Conservation (phyloP, 169 alveolate genomes). For the Cyclospora cayetanensis region DNA sequence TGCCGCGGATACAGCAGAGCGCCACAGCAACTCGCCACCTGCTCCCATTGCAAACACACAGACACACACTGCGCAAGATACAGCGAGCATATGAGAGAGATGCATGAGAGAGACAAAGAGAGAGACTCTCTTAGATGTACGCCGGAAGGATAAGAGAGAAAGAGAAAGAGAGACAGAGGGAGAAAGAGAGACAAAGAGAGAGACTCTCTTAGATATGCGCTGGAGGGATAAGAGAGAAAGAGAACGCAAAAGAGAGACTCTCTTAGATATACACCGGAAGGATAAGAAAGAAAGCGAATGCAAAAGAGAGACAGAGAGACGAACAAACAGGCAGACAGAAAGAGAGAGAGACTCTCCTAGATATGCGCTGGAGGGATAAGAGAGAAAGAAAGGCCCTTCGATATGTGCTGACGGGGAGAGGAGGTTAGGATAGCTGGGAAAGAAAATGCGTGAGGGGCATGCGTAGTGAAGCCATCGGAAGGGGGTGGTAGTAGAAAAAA, state of each 20-base stretch:
- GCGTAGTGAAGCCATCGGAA: no score
- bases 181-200: background rate
- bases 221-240: background rate
- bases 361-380: background rate
- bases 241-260: no score
- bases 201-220: no score
- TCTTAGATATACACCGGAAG: no score
- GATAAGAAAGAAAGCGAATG: background rate
- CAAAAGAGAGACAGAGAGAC: background rate
- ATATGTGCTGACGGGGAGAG: background rate
- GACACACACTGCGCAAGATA: background rate
- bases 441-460: no score
- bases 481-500: no score
- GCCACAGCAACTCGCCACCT: conserved; percentile 68
- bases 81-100: background rate
- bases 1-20: conserved; percentile 66
- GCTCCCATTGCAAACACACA: background rate
- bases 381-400: background rate
- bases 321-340: background rate
- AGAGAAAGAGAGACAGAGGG: background rate
- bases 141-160: background rate
- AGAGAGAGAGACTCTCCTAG: no score
- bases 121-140: no score
- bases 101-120: background rate
- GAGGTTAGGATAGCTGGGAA: background rate